Evolutionary conservation across 352 stramenopile species (phyloP), one percentile per base, ranked within the genome.

Genomic region (Globisporangium megalacanthum): DNA sequence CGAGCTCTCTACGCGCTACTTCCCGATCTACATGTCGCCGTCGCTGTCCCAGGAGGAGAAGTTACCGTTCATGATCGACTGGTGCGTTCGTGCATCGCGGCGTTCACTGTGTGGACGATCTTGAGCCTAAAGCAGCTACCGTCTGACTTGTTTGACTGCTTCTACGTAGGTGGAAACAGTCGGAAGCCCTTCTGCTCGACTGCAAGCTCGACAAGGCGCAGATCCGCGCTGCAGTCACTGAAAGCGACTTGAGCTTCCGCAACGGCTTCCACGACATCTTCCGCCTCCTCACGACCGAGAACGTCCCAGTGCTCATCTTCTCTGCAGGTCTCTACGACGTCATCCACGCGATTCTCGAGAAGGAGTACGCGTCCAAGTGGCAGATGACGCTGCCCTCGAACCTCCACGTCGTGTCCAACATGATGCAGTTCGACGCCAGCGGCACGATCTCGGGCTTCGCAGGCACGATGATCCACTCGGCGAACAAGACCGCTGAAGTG

Each of bases 371-470:
- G 52, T 67, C 20, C 6, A 74, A 72, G 61, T 39, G 35, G 5
- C 61, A 70, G 13, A 69, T 35, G 4, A 60, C 69, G 3, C 72
- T 72, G 3, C 61, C 58, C 6, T 8, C 41, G 19, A 93, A 93
- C 54, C 67, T 93, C 20, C 83, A 93, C 62, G 79, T 93, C 5
- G 61, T 93, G 29, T 89, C 80, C 57, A 93, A 93, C 65, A 84
- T 93, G 64, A 93, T 93, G 80, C 50, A 47, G 14, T 93, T 91
- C 54, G 70, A 90, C 33, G 65, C 73, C 15, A 54, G 57, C 17
- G 80, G 72, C 6, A 62, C 62, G 22, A 49, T 81, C 47, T 49
- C 72, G 6, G 77, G 64, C 3, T 89, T 87, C 46, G 54, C 84
- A 10, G 79, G 79, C 52, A 86, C 70, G 76, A 65, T 93, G 53